Conservation (phyloP, 2,329 filamentous ascomycete genomes). For the Alternaria atra region DNA sequence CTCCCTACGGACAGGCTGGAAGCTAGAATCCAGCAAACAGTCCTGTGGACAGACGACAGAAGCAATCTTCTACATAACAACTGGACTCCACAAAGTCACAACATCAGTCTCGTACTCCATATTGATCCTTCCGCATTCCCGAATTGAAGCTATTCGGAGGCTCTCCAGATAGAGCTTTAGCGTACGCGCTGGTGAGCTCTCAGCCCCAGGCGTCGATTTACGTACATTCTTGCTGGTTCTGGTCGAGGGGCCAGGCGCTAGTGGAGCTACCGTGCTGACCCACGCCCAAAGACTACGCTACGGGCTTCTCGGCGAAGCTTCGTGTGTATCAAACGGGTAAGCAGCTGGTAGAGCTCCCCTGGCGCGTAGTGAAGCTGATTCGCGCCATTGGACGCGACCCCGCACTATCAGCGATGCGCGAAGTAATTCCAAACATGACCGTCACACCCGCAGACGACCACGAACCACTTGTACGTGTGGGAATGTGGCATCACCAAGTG, state of each 20-base stretch:
- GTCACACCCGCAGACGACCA: constrained; percentile 36
- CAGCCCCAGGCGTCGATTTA: constrained; percentile 28
- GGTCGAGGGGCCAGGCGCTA: constrained; percentile 21
- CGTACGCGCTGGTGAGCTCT: constrained; percentile 17
- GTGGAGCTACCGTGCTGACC: constrained; percentile 17
- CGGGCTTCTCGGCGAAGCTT: constrained; percentile 23
- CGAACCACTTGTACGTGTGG: constrained; percentile 31
- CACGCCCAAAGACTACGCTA: constrained; percentile 24
- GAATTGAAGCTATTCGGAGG: constrained; percentile 24
- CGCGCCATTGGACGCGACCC: constrained; percentile 48
- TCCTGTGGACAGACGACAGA: background rate
- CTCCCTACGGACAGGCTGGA: background rate
- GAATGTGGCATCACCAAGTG: constrained; percentile 42
- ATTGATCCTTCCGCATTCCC: constrained; percentile 15
- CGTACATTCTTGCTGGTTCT: constrained; percentile 25
- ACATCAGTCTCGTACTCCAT: background rate
- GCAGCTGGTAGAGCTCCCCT: constrained; percentile 23
- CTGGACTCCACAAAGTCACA: background rate
- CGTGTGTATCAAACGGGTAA: constrained; percentile 25
- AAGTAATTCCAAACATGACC: constrained; percentile 46
- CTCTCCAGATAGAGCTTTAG: constrained; percentile 25
- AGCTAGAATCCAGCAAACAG: background rate
- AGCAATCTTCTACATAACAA: background rate
- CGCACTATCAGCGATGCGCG: constrained; percentile 43
- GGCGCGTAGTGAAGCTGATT: constrained; percentile 31